Conservation (phyloP, 257 asterid genomes). For the Echites panduratus region DNA sequence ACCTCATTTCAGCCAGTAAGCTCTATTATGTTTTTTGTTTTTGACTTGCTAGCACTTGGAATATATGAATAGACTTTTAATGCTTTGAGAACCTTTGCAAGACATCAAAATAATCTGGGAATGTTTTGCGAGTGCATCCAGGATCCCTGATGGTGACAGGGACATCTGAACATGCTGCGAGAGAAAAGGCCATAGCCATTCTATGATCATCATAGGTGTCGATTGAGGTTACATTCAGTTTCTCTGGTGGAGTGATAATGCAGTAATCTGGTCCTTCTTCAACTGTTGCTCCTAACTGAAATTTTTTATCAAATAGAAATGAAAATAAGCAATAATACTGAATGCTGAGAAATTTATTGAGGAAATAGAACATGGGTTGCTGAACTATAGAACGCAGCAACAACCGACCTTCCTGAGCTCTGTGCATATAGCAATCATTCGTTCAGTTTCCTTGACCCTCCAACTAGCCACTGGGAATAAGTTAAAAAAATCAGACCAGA, state of each 20-base stretch:
- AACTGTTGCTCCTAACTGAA: slow-evolving; percentile 89
- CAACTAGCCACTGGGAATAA: slow-evolving; percentile 84
- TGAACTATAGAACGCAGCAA: slow-evolving; percentile 2
- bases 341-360: not conserved
- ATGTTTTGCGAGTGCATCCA: slow-evolving; percentile 93
- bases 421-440: slow-evolving; percentile 97
- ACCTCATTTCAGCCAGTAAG: slow-evolving; percentile 1
- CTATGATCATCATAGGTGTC: slow-evolving; percentile 94
- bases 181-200: slow-evolving; percentile 99
- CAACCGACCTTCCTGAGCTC: slow-evolving; percentile 79
- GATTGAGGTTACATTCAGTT: slow-evolving; percentile 64
- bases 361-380: slow-evolving; percentile 4
- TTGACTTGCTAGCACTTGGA: not conserved
- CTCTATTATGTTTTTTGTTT: slow-evolving; percentile 4
- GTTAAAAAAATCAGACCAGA: not conserved
- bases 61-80: slow-evolving; percentile 19
- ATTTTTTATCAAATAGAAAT: slow-evolving; percentile 11
- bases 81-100: slow-evolving; percentile 60
- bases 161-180: slow-evolving; percentile 91
- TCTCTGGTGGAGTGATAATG: slow-evolving; percentile 89
- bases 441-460: slow-evolving; percentile 98
- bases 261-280: slow-evolving; percentile 96
- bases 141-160: slow-evolving; percentile 91
- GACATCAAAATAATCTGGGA: slow-evolving; percentile 83
- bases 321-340: not conserved